phyloP scores from a whole-genome alignment of 352 stramenopile species.

The Phytopythium aichiense region DNA sequence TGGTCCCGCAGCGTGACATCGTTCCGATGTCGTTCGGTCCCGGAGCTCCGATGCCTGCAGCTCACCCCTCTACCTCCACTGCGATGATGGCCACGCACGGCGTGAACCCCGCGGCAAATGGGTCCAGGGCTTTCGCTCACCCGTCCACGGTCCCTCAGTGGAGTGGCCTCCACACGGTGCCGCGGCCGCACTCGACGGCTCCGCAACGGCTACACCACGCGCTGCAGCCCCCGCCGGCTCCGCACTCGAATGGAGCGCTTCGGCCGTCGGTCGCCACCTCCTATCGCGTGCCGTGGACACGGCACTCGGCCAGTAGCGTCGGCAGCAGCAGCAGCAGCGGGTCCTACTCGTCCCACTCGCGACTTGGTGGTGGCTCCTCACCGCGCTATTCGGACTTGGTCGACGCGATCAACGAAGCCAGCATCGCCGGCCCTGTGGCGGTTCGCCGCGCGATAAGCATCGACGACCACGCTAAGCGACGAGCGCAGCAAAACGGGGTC shows the following conservation, averaged over 20 bases:
- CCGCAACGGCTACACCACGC: background rate
- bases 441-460: background rate
- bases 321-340: conserved; percentile 2
- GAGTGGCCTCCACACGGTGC: background rate
- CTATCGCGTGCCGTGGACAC: background rate
- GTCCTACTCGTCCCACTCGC: background rate
- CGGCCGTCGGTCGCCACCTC: background rate
- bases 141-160: background rate
- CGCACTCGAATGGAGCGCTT: background rate
- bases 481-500: background rate
- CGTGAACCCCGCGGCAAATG: background rate
- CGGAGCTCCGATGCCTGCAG: conserved; percentile 1
- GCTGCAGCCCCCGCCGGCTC: background rate
- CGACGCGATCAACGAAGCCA: conserved; percentile 7
- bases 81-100: background rate
- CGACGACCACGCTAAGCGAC: background rate
- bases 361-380: background rate
- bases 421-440: background rate
- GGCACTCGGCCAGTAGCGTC: background rate
- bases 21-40: background rate
- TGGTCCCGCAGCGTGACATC: background rate
- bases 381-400: conserved; percentile 2
- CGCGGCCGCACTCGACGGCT: background rate
- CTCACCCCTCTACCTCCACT: background rate
- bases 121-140: background rate